Conservation (phyloP, 306 rosid species). For the Vigna nakashimae region DNA sequence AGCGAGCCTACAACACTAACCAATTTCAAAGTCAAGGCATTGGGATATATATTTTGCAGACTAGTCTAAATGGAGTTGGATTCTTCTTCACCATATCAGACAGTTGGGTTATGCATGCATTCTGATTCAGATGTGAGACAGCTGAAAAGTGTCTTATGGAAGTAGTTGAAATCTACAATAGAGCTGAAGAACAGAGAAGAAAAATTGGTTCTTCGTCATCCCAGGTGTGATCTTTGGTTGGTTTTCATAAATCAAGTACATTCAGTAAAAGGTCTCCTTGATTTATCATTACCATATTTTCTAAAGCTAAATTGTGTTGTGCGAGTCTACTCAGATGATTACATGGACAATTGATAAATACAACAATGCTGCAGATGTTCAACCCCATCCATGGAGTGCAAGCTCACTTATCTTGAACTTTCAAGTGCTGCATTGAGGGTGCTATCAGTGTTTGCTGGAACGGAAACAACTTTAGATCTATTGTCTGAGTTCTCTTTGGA, state of each 20-base stretch:
- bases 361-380: neutral
- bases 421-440: no score
- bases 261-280: neutral
- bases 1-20: neutral
- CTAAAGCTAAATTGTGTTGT: no score
- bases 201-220: neutral
- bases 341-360: no score
- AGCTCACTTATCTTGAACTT: neutral
- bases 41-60: conserved; percentile 51
- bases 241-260: neutral
- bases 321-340: neutral
- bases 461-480: no score
- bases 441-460: no score
- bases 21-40: no score
- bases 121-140: conserved; percentile 49
- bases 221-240: neutral
- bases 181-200: conserved; percentile 50
- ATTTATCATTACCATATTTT: neutral
- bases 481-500: no score
- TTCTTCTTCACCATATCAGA: conserved; percentile 64
- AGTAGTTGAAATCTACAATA: conserved; percentile 58
- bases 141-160: conserved; percentile 59
- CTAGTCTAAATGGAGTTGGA: conserved; percentile 54
- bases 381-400: neutral
- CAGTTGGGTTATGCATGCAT: conserved; percentile 64